A percentile compares a stretch with the other conserved stretches of the same genome.
Evolutionary conservation across 2,329 filamentous ascomycete species (phyloP).

Genomic region (Arthrinium puccinioides): DNA sequence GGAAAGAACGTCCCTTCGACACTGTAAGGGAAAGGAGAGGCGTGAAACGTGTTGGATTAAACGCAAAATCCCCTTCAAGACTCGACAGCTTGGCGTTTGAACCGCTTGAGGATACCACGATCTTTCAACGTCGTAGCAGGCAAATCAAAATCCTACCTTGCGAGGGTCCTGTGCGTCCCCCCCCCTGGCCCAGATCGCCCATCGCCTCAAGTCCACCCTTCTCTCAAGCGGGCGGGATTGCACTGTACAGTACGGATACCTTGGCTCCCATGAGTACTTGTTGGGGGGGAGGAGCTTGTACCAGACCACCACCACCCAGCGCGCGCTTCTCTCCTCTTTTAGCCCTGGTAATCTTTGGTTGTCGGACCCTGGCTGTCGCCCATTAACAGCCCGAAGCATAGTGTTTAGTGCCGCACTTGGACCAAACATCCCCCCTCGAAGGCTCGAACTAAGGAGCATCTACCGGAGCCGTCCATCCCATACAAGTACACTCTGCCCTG

Average conservation of each 20-base stretch:
- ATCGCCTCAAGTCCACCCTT: conserved; percentile 34
- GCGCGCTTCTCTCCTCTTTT: too few relatives aligned
- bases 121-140: conserved; percentile 1
- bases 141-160: conserved; percentile 1
- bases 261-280: too few relatives aligned
- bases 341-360: too few relatives aligned
- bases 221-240: conserved; percentile 32
- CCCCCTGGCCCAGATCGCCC: conserved; percentile 26
- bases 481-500: conserved; percentile 26
- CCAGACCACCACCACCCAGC: too few relatives aligned
- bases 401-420: conserved; percentile 22
- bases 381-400: conserved; percentile 19
- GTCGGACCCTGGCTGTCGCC: conserved; percentile 13
- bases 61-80: too few relatives aligned
- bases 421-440: conserved; percentile 23
- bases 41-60: too few relatives aligned
- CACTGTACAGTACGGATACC: conserved; percentile 20
- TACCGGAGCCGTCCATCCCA: conserved; percentile 23
- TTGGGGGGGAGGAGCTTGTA: too few relatives aligned
- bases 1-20: too few relatives aligned
- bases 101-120: background rate
- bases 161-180: conserved; percentile 4
- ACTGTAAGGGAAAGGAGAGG: too few relatives aligned
- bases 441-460: conserved; percentile 23
- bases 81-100: conserved; percentile 6